Percentiles rank a stretch among this genome's conserved stretches.
Evolutionary conservation across 75 land plant genomes (phyloP).

Genomic region (Adiantum capillusveneris): DNA sequence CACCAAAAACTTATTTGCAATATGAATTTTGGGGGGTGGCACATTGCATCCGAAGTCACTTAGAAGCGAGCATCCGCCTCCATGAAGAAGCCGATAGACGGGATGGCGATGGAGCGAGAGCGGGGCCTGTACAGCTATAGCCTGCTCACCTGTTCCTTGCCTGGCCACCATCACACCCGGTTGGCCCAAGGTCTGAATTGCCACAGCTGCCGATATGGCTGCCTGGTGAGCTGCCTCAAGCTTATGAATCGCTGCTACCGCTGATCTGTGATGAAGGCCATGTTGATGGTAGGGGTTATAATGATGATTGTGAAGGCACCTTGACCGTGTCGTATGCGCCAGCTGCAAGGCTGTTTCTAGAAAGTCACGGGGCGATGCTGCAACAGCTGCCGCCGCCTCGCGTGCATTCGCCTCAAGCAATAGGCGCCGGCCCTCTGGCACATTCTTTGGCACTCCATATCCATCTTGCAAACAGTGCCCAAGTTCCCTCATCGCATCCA

Average conservation of each 20-base stretch:
- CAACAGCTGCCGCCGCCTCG: constrained; percentile 39
- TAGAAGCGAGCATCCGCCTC: constrained; percentile 41
- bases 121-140: no score
- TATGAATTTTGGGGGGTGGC: constrained; percentile 60
- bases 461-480: constrained; percentile 91
- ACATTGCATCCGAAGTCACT: constrained; percentile 86
- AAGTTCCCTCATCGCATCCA: constrained; percentile 83
- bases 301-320: constrained; percentile 14
- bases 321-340: neutral
- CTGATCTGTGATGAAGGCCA: neutral
- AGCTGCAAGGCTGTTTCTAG: constrained; percentile 12
- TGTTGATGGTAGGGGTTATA: neutral
- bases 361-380: constrained; percentile 5
- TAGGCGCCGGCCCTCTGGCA: constrained; percentile 43
- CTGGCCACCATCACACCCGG: neutral
- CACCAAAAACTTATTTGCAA: constrained; percentile 58
- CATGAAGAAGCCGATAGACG: constrained; percentile 8
- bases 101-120: no score
- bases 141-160: no score
- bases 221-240: constrained; percentile 1
- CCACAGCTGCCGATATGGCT: neutral
- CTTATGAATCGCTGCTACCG: neutral
- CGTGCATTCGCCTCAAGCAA: constrained; percentile 59
- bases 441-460: constrained; percentile 48
- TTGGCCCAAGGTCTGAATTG: neutral